Evolutionary conservation across 2,329 filamentous ascomycete genomes (phyloP).

Genomic region (Xylariaceae sp.): DNA sequence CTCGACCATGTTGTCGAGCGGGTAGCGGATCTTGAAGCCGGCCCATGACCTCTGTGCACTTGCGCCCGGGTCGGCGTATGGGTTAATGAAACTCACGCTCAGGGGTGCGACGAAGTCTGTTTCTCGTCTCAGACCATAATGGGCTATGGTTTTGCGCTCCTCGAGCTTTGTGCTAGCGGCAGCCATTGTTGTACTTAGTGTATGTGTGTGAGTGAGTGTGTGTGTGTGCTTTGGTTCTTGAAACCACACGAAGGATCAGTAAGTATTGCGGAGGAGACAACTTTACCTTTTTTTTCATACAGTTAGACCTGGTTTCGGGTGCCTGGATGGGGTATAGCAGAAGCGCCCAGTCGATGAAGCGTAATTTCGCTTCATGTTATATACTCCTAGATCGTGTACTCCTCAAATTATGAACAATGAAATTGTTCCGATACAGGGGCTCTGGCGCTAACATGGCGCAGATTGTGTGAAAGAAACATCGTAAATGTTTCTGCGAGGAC

Average conservation of each 20-base stretch:
- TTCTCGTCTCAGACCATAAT: constrained; percentile 1
- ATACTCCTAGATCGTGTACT: neutral
- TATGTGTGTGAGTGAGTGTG: neutral
- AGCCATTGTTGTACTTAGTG: neutral
- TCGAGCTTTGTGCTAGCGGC: neutral
- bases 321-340: neutral
- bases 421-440: neutral
- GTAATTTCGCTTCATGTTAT: neutral
- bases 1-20: neutral
- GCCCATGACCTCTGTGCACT: neutral
- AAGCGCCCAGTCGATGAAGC: neutral
- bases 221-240: neutral
- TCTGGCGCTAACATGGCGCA: too few relatives aligned
- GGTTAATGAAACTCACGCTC: constrained; percentile 2
- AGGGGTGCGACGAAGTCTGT: neutral
- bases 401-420: neutral
- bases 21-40: neutral
- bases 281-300: neutral
- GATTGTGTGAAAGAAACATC: neutral
- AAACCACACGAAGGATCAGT: too few relatives aligned
- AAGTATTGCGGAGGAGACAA: neutral
- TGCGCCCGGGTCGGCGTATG: neutral
- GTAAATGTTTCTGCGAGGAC: neutral
- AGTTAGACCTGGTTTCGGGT: neutral
- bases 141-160: neutral